Evolutionary conservation across 495 filamentous ascomycete species (phyloP).

Genomic region (Talaromyces borbonicus): DNA sequence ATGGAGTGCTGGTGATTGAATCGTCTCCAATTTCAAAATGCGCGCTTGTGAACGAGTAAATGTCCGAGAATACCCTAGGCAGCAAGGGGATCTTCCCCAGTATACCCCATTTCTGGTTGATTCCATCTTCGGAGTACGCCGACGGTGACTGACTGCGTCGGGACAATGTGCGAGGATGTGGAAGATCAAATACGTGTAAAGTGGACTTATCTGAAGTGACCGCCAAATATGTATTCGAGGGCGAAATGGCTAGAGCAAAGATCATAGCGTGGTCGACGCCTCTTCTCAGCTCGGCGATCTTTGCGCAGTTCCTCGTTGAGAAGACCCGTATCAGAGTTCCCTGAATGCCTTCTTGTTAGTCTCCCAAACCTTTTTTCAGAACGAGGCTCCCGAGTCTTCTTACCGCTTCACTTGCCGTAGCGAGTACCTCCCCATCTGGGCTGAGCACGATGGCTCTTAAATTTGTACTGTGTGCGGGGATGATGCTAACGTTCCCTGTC

Average conservation of each 20-base stretch:
- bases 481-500: constrained; percentile 82
- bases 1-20: constrained; percentile 29
- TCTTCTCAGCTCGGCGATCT: constrained; percentile 72
- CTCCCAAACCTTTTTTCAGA: too few species aligned
- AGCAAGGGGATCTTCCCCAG: constrained; percentile 68
- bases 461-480: constrained; percentile 77
- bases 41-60: constrained; percentile 66
- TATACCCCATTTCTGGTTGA: constrained; percentile 68
- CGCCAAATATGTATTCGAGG: constrained; percentile 65
- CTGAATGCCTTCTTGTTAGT: constrained; percentile 29
- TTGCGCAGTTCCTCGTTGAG: constrained; percentile 64
- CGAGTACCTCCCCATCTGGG: constrained; percentile 68
- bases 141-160: constrained; percentile 27
- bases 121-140: constrained; percentile 32
- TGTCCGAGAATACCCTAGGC: constrained; percentile 71
- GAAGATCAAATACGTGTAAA: constrained; percentile 82
- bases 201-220: constrained; percentile 97
- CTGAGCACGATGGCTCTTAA: constrained; percentile 75
- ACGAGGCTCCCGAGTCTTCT: too few species aligned
- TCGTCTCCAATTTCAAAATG: constrained; percentile 77
- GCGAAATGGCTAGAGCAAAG: constrained; percentile 80
- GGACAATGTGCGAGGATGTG: constrained; percentile 25
- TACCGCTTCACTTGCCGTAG: constrained; percentile 85
- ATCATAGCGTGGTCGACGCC: constrained; percentile 83
- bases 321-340: constrained; percentile 85